Percentiles rank a stretch among this genome's conserved stretches.
Evolutionary conservation across 345 rosid genomes (phyloP).

Genomic region (Euphorbia tirucalli): DNA sequence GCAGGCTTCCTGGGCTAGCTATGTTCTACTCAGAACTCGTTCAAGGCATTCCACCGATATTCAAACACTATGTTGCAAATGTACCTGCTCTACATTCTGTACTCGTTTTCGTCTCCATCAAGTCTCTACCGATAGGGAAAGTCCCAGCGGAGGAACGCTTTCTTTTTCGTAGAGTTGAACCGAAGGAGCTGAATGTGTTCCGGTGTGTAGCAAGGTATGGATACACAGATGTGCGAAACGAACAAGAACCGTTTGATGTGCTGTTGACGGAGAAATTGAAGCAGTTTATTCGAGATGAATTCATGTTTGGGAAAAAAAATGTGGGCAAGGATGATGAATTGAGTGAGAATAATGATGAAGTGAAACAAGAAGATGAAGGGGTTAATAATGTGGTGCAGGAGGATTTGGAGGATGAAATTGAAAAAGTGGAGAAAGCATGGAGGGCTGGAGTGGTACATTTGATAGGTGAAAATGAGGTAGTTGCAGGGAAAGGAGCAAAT

Average conservation of each 20-base stretch:
- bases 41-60: conserved; percentile 49
- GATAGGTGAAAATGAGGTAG: conserved; percentile 50
- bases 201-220: conserved; percentile 54
- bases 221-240: conserved; percentile 40
- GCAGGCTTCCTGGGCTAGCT: conserved; percentile 46
- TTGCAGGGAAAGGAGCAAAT: conserved; percentile 40
- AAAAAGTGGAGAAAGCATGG: conserved; percentile 22
- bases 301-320: not conserved
- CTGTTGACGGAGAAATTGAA: conserved; percentile 35
- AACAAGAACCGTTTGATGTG: conserved; percentile 39
- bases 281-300: conserved; percentile 26
- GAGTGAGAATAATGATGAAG: not conserved
- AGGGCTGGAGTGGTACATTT: conserved; percentile 42
- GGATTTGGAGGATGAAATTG: not conserved
- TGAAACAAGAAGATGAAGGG: not conserved
- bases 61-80: conserved; percentile 43
- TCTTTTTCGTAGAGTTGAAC: conserved; percentile 41
- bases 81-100: conserved; percentile 45
- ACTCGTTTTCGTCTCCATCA: conserved; percentile 46
- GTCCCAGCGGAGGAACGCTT: conserved; percentile 44
- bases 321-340: conserved; percentile 3
- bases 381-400: too few relatives aligned
- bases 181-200: conserved; percentile 34
- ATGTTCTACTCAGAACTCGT: conserved; percentile 50
- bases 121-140: conserved; percentile 41